phyloP scores from a whole-genome alignment of 2,329 filamentous ascomycete species.

The Fusarium sp. region DNA sequence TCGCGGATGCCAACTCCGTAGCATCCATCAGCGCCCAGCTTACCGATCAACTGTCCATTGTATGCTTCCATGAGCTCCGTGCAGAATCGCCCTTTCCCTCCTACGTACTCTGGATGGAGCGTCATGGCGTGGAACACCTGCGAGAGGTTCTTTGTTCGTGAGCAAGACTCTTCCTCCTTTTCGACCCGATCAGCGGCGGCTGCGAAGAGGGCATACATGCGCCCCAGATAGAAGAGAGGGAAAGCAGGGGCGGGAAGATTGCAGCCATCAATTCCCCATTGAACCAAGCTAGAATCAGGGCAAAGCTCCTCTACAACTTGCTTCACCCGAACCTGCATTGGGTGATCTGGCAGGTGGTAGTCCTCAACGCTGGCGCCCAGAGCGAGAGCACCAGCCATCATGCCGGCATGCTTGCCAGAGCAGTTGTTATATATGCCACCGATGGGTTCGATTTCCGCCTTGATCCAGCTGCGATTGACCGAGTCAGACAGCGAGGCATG shows the following conservation, averaged over 20 bases:
- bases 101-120: slow-evolving; percentile 60
- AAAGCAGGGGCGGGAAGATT: slow-evolving; percentile 64
- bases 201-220: slow-evolving; percentile 57
- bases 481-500: slow-evolving; percentile 55
- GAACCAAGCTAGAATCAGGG: slow-evolving; percentile 46
- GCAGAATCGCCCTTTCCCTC: slow-evolving; percentile 63
- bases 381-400: slow-evolving; percentile 60
- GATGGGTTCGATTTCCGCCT: slow-evolving; percentile 54
- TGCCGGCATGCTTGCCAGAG: slow-evolving; percentile 65
- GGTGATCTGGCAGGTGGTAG: slow-evolving; percentile 57
- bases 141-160: slow-evolving; percentile 46
- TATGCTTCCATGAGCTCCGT: slow-evolving; percentile 61
- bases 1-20: slow-evolving; percentile 62
- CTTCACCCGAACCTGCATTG: slow-evolving; percentile 59
- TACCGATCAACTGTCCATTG: slow-evolving; percentile 58
- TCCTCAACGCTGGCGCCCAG: slow-evolving; percentile 50
- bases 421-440: slow-evolving; percentile 62
- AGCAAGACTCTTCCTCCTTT: background rate
- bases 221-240: slow-evolving; percentile 54
- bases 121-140: slow-evolving; percentile 61
- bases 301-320: slow-evolving; percentile 55
- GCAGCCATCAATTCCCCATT: slow-evolving; percentile 64
- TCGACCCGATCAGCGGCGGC: slow-evolving; percentile 47
- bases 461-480: slow-evolving; percentile 59
- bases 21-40: slow-evolving; percentile 65